These are phyloP conservation scores for Ganoderma lingzhi DNA, from an alignment of 1,284 basidiomycete species.

Conservation along the genomic window DNA sequence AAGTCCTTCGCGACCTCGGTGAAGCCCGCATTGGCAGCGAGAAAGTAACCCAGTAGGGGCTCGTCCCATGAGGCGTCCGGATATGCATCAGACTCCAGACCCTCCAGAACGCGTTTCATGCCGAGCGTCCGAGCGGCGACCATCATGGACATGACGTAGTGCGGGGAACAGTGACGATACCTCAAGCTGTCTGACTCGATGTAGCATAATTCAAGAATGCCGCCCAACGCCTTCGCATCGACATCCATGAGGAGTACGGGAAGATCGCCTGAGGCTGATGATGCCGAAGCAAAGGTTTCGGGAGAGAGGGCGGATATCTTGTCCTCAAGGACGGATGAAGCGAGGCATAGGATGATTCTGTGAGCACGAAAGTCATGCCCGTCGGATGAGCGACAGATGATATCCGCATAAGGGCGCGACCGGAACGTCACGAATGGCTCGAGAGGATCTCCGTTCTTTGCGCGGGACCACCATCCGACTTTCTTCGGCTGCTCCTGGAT, in stretches of 20 bases:
- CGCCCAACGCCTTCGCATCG: background rate
- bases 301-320: background rate
- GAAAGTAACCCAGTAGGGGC: conserved; percentile 1
- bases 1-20: background rate
- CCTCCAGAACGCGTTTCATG: background rate
- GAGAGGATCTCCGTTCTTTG: background rate
- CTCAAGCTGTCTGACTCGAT: background rate
- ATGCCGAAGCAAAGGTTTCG: background rate
- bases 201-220: background rate
- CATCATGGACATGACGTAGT: background rate
- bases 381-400: conserved; percentile 58
- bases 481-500: background rate
- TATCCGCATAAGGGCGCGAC: conserved; percentile 37
- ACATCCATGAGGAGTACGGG: background rate
- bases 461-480: background rate
- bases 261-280: background rate
- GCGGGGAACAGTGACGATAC: background rate
- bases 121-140: background rate
- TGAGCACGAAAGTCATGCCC: conserved; percentile 53
- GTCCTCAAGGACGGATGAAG: conserved; percentile 44
- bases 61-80: background rate
- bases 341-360: conserved; percentile 50
- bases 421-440: conserved; percentile 11
- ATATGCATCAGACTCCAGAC: background rate
- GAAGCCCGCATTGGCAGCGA: background rate